phyloP scores from a whole-genome alignment of 306 rosid species.

The Luffa acutangula region DNA sequence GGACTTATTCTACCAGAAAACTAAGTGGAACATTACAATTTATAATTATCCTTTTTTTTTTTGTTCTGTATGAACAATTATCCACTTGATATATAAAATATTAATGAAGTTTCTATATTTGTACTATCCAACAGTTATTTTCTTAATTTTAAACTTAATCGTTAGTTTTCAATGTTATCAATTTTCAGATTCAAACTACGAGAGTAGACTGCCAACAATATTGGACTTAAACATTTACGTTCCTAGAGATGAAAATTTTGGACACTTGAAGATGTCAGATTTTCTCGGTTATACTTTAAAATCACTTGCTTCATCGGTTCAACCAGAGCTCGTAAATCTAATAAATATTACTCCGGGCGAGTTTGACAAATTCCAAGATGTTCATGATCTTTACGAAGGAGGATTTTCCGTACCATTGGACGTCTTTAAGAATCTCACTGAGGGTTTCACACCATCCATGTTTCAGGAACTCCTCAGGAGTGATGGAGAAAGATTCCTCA shows the following conservation, averaged over 20 bases:
- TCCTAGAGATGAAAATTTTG: conserved; percentile 77
- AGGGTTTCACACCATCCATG: conserved; percentile 36
- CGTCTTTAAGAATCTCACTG: conserved; percentile 26
- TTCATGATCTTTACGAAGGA: conserved; percentile 58
- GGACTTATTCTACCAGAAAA: no score
- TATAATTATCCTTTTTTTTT: no score
- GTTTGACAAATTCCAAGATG: conserved; percentile 52
- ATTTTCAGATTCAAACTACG: conserved; percentile 36
- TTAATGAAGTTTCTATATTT: no score
- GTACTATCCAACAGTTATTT: no score
- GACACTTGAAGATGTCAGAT: conserved; percentile 67
- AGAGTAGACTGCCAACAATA: conserved; percentile 33
- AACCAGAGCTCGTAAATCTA: conserved; percentile 47
- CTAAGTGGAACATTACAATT: no score
- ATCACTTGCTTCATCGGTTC: conserved; percentile 40
- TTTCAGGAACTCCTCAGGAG: conserved; percentile 55
- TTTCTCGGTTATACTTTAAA: conserved; percentile 58
- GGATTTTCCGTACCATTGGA: conserved; percentile 45
- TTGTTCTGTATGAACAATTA: no score
- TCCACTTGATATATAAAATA: no score
- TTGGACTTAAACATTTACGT: conserved; percentile 61
- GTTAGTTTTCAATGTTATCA: background rate
- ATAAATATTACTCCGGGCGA: conserved; percentile 36
- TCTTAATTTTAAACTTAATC: background rate
- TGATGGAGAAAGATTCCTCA: conserved; percentile 46